Evolutionary conservation across 306 rosid genomes (phyloP), one percentile per base, ranked within the genome.

Genomic region (Lupinus albus): DNA sequence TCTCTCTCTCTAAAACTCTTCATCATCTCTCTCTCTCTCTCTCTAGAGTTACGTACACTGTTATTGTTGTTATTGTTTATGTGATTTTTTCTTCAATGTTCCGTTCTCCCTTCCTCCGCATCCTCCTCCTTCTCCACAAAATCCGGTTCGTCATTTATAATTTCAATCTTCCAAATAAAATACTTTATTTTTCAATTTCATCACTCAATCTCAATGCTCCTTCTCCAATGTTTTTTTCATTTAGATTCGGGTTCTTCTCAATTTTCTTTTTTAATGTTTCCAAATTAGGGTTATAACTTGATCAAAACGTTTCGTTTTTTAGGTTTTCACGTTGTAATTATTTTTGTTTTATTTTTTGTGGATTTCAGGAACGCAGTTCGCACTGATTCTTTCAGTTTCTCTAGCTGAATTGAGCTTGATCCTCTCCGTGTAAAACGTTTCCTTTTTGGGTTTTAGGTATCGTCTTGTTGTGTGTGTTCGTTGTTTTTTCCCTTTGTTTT

Each of bases 381-480:
- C 51, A 53, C 84, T 62, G 64, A 78, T 73, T 36, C 39, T 16
- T 72, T 80, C 80, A 36, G 78, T 73, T 73, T 70, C 63, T 64
- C 63, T 64, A 67, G 78, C 79, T 59, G 46, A 38, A 57, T 55
- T 77, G 70, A 80, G 70, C 55, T 76, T 70, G 59, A 13, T 69
- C 53, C 8, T 28, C 30, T 25, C 69, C 49, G 75, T 67, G 13
- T 32, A 49, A 68, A 78, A 54, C 71, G 74, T 52, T 50, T 51
- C 20, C 14, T 52, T 56, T 58, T 83, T 63, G 74, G 61, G 46
- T 47, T 73, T 72, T 68, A 62, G 92, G 88, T 89, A 79, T 28
- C 62, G 30, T 25, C 30, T 63, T 17, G 36, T 52, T 36, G n/a
- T 53, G 33, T 70, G 11, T 52, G 36, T 25, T 25, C 30, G 4